These are phyloP conservation scores for Senna tora DNA, from an alignment of 306 rosid species.

Conservation along the genomic window DNA sequence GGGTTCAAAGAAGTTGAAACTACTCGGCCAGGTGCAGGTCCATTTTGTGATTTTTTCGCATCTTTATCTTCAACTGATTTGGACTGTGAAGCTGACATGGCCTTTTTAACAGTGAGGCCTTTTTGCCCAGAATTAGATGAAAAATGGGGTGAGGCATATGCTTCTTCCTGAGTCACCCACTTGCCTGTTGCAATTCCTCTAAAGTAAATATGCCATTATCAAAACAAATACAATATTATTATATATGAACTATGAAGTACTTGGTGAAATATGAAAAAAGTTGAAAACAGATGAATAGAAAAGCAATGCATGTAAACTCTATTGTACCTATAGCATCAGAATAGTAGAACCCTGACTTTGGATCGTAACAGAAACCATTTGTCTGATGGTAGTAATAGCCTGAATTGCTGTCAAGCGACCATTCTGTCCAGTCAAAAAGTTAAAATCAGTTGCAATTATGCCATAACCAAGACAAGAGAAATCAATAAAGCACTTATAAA, in stretches of 20 bases:
- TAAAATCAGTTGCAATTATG: constrained; percentile 48
- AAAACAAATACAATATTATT: not conserved
- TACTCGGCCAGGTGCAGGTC: constrained; percentile 67
- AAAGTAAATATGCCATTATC: constrained; percentile 42
- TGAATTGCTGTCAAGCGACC: constrained; percentile 78
- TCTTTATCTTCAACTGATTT: constrained; percentile 50
- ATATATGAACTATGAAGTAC: not conserved
- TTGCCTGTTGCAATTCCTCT: constrained; percentile 65
- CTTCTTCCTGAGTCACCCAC: constrained; percentile 97
- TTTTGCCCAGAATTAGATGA: constrained; percentile 50
- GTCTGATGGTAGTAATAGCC: constrained; percentile 84
- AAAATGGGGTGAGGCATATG: constrained; percentile 76
- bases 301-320: constrained; percentile 15
- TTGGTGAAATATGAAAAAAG: not conserved
- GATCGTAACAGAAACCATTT: constrained; percentile 82
- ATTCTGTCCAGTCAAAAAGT: constrained; percentile 69
- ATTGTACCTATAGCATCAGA: constrained; percentile 77
- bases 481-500: constrained; percentile 25
- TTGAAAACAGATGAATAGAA: not conserved
- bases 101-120: constrained; percentile 51
- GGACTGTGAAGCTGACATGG: constrained; percentile 45
- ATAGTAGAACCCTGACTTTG: constrained; percentile 89
- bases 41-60: constrained; percentile 46
- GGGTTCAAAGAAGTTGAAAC: constrained; percentile 69
- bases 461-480: constrained; percentile 36